Evolutionary conservation across 2,329 filamentous ascomycete genomes (phyloP).

Genomic region (Paraphaeosphaeria sporulosa): DNA sequence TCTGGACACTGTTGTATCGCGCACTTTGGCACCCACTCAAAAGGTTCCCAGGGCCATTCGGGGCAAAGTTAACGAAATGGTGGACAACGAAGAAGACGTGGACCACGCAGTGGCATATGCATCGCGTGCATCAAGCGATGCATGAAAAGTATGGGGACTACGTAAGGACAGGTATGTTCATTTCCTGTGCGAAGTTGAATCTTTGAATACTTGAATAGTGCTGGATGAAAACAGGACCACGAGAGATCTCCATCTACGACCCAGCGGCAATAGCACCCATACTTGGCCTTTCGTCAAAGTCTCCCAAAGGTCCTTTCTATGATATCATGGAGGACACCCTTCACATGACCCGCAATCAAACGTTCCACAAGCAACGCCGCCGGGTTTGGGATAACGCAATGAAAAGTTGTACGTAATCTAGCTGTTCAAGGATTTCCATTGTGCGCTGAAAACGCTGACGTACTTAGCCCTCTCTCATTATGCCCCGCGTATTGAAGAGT

Average conservation of each 20-base stretch:
- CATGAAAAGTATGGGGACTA: conserved; percentile 35
- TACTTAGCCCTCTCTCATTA: conserved; percentile 27
- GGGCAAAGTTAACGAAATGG: conserved; percentile 33
- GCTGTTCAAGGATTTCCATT: neutral
- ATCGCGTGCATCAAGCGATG: conserved; percentile 28
- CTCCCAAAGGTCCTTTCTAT: conserved; percentile 37
- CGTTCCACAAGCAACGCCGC: conserved; percentile 30
- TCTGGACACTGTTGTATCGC: conserved; percentile 33
- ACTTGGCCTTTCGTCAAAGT: conserved; percentile 25
- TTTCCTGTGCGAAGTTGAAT: too few species aligned
- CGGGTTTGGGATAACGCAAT: conserved; percentile 40
- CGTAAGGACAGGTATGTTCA: conserved; percentile 30
- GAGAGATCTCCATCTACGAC: conserved; percentile 32
- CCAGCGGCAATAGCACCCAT: conserved; percentile 29
- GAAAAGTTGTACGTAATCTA: conserved; percentile 21
- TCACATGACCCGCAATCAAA: conserved; percentile 31
- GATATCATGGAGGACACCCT: conserved; percentile 26
- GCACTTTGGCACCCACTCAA: conserved; percentile 34
- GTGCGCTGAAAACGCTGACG: neutral
- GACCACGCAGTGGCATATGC: conserved; percentile 24
- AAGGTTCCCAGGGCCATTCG: conserved; percentile 30
- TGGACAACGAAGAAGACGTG: conserved; percentile 30
- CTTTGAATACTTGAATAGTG: too few species aligned
- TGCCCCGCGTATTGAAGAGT: conserved; percentile 30
- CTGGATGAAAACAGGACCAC: too few species aligned